Conservation (phyloP, 2,329 filamentous ascomycete genomes). For the Stachybotrys echinatus region DNA sequence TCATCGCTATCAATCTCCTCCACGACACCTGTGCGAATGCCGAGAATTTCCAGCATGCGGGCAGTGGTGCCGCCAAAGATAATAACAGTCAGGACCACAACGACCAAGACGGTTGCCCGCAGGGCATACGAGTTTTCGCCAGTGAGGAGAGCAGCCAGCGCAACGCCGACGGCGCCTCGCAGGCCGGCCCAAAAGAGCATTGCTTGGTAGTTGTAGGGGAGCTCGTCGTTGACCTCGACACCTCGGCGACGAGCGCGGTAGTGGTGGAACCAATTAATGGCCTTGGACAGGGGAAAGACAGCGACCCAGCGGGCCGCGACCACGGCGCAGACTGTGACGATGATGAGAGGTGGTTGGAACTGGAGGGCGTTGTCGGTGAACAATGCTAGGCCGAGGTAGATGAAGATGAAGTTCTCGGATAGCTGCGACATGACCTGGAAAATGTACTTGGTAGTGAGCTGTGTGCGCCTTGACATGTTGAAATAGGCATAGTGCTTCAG, state of each 20-base stretch:
- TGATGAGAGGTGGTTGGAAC: slow-evolving; percentile 92
- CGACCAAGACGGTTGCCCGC: slow-evolving; percentile 91
- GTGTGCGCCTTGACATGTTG: slow-evolving; percentile 97
- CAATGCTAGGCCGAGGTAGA: slow-evolving; percentile 89
- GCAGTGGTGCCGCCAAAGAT: slow-evolving; percentile 98
- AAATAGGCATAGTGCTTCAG: slow-evolving; percentile 99
- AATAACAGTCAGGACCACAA: slow-evolving; percentile 95
- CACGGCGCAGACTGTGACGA: slow-evolving; percentile 86
- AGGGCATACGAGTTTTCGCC: slow-evolving; percentile 79
- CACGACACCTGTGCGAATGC: slow-evolving; percentile 93
- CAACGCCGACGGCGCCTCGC: slow-evolving; percentile 91
- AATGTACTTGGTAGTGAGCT: slow-evolving; percentile 95
- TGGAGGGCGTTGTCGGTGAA: slow-evolving; percentile 86
- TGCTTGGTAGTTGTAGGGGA: slow-evolving; percentile 94
- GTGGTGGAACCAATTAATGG: slow-evolving; percentile 89
- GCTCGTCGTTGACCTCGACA: slow-evolving; percentile 70
- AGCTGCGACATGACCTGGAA: slow-evolving; percentile 93
- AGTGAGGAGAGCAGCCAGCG: slow-evolving; percentile 80
- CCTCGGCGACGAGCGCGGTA: slow-evolving; percentile 77
- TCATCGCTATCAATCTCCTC: slow-evolving; percentile 98
- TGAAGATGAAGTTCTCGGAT: slow-evolving; percentile 99
- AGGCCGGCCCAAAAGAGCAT: slow-evolving; percentile 99
- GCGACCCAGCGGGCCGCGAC: slow-evolving; percentile 89
- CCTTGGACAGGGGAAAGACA: slow-evolving; percentile 84
- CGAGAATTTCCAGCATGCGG: slow-evolving; percentile 93